Evolutionary conservation across 441 rosid genomes (phyloP), one percentile per base, ranked within the genome.

Genomic region (Gossypium lobatum): DNA sequence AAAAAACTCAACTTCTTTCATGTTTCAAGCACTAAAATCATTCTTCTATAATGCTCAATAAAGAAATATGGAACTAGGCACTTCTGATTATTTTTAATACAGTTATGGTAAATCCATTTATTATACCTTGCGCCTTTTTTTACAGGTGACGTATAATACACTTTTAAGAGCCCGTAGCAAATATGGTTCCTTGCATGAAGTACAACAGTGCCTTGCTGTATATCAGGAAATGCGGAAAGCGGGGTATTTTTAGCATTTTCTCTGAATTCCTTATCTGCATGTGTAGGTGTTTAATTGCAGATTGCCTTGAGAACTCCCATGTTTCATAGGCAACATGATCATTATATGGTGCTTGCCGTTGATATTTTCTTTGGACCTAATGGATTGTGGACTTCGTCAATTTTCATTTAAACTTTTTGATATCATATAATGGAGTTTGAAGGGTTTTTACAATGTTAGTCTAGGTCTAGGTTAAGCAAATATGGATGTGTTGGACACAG

Each of bases 191-290:
- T 81, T 90, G 76, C 81, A 76, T 73, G 97, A 95, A 86, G 92
- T 95, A 74, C 90, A 86, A 64, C 99, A 91, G 79, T 95, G 95
- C 84, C 83, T 93, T 72, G 88, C 94, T 60, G 80, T 95, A 82
- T 93, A 90, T 82, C 96, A 86, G 85, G 95, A 91, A 63, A 90
- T 93, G 99, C 81, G 98, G 73, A 95, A 82, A 83, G 91, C 96
- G 55, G 99, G 99, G 98, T 95, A 88, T 63, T 84, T 65, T 68
- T 1, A 72, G 4, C 63, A 72, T 25, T 48, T 45, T 1, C n/a
- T 39, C 16, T 23, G 31, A 77, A 54, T 20, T 57, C 39, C 26
- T 31, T 28, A 31, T 55, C 8, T 59, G 17, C 16, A 23, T 8
- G 7, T 70, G 50, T 62, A 21, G 53, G 20, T 28, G 25, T 55